Conservation (phyloP, 73 alveolate genomes). For the Stentor coeruleus region DNA sequence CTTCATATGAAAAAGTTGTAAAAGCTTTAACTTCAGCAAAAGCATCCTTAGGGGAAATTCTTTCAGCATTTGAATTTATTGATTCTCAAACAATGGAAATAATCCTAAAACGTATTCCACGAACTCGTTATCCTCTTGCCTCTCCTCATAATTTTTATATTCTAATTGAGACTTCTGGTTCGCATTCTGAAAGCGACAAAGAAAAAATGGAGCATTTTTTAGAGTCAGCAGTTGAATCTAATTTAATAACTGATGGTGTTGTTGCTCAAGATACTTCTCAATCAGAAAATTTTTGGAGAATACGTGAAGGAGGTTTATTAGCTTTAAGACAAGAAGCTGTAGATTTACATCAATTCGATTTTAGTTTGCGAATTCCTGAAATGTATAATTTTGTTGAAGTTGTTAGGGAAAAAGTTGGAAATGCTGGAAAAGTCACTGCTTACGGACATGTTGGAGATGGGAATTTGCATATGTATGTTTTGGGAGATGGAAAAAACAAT, state of each 20-base stretch:
- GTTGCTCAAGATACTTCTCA: slow-evolving; percentile 46
- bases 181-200: slow-evolving; percentile 29
- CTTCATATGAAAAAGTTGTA: slow-evolving; percentile 40
- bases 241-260: slow-evolving; percentile 46
- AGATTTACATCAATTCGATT: slow-evolving; percentile 36
- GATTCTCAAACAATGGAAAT: slow-evolving; percentile 42
- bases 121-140: slow-evolving; percentile 37
- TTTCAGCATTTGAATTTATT: slow-evolving; percentile 64
- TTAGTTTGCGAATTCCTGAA: slow-evolving; percentile 31
- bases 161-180: slow-evolving; percentile 54
- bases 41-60: slow-evolving; percentile 32
- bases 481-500: slow-evolving; percentile 11
- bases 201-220: slow-evolving; percentile 28
- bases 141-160: slow-evolving; percentile 38
- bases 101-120: slow-evolving; percentile 2
- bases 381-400: slow-evolving; percentile 41
- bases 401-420: neutral
- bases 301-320: slow-evolving; percentile 40
- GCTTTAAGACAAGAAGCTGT: neutral
- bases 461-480: slow-evolving; percentile 15
- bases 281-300: slow-evolving; percentile 42
- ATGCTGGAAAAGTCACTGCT: slow-evolving; percentile 20
- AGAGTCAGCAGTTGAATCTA: slow-evolving; percentile 18
- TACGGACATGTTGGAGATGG: slow-evolving; percentile 33
- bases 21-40: slow-evolving; percentile 47